Evolutionary conservation across 2,329 filamentous ascomycete species (phyloP).

Genomic region (Monilinia aucupariae): DNA sequence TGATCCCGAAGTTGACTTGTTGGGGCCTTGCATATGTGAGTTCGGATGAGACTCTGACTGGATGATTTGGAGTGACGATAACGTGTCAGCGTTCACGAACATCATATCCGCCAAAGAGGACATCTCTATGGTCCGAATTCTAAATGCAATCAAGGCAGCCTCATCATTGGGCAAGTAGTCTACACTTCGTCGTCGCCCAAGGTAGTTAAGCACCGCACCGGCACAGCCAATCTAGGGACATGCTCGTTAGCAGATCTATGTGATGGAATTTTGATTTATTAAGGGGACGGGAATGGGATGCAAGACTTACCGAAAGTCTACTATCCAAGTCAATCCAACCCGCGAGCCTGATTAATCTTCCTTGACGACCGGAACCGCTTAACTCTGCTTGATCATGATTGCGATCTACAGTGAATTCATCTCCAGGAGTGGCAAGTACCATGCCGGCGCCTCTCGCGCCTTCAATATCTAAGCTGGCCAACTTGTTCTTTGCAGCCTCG

Average conservation of each 20-base stretch:
- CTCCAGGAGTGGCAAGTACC: conserved; percentile 58
- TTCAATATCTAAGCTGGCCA: conserved; percentile 49
- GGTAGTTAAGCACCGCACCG: conserved; percentile 75
- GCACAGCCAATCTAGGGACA: conserved; percentile 62
- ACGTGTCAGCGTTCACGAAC: conserved; percentile 76
- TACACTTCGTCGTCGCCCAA: conserved; percentile 62
- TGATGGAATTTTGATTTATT: neutral
- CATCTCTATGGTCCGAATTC: conserved; percentile 63
- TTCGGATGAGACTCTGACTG: conserved; percentile 79
- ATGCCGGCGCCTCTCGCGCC: conserved; percentile 45
- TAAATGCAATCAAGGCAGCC: conserved; percentile 50
- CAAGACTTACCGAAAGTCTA: conserved; percentile 52
- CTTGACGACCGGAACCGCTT: conserved; percentile 49
- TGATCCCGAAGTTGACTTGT: conserved; percentile 52
- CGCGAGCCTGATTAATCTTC: conserved; percentile 62
- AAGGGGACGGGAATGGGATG: neutral
- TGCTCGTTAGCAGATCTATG: neutral
- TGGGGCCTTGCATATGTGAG: conserved; percentile 67
- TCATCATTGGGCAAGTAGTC: conserved; percentile 57
- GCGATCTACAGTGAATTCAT: conserved; percentile 33
- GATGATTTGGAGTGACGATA: conserved; percentile 79
- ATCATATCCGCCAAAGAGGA: conserved; percentile 63
- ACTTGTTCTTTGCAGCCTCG: conserved; percentile 58
- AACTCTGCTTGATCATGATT: conserved; percentile 36
- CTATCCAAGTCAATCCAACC: conserved; percentile 71